Conservation (phyloP, 352 stramenopile genomes). For the Pythium grandisporangium region DNA sequence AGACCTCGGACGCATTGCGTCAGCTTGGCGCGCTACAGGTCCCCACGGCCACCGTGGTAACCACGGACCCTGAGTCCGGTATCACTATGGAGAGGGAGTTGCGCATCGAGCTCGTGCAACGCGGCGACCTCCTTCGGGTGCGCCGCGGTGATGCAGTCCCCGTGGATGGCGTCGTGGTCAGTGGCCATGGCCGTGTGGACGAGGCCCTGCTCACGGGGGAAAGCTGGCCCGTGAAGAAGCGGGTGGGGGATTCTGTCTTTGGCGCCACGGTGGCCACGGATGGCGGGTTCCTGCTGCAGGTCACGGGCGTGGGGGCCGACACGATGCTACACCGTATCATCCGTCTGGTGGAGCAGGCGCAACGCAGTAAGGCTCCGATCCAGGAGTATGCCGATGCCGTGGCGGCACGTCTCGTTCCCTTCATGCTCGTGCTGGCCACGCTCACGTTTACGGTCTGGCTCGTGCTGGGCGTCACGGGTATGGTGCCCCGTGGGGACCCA, state of each 20-base stretch:
- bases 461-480: background rate
- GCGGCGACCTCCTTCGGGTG: slow-evolving; percentile 12
- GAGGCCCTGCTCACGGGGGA: background rate
- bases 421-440: slow-evolving; percentile 4
- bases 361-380: background rate
- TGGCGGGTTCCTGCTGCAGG: background rate
- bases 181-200: background rate
- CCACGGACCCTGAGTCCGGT: background rate
- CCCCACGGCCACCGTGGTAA: slow-evolving; percentile 12
- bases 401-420: slow-evolving; percentile 15
- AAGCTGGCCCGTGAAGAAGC: background rate
- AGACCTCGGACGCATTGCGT: slow-evolving; percentile 13
- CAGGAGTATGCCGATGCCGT: slow-evolving; percentile 13
- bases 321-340: slow-evolving; percentile 11
- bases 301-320: slow-evolving; percentile 1
- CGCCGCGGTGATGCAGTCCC: slow-evolving; percentile 12
- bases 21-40: slow-evolving; percentile 13
- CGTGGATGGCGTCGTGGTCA: slow-evolving; percentile 14
- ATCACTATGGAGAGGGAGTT: background rate
- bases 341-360: background rate
- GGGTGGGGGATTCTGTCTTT: slow-evolving; percentile 13
- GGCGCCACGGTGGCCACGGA: slow-evolving; percentile 5
- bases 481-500: too few relatives aligned
- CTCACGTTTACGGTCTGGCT: background rate
- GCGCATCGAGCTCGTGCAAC: slow-evolving; percentile 15